Base-by-base conservation (phyloP, 257 asterid genomes). In the Leptodermis oblonga region DNA sequence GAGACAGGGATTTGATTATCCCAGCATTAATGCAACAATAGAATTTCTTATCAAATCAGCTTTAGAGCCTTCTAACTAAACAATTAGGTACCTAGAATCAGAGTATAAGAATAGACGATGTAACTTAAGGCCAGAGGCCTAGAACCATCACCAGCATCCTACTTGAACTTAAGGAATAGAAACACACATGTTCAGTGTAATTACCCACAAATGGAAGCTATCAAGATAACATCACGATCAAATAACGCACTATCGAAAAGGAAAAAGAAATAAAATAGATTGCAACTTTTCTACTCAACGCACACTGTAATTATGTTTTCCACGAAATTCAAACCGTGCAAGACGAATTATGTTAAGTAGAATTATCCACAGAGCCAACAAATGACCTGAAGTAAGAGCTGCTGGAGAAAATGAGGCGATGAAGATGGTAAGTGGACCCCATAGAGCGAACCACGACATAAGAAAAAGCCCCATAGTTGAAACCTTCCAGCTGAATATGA, bases 401-500 rank as follows among this genome's bases (percentile, higher is more conserved):
- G 54, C 97, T 90, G 48, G 97, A 94, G 73, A 94, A 90, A 62
- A 94, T 79, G 74, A 94, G 90, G 66, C 99, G 96, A 73, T 94
- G 97, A 69, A 94, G 97, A 49, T 77, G 87, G 75, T 90, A 94
- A 65, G 87, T 81, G 56, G 96, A 85, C 23, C 85, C 95, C 95
- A 87, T 83, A 45, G 96, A 90, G 48, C 83, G 87, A 77, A 94
- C 80, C 78, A 90, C 82, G 81, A 90, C 92, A 76, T 94, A 97
- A 62, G 95, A 89, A 81, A 94, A 94, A 5, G 91, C 83, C 20
- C 97, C 96, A 62, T 79, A 81, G 55, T 85, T 85, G 80, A 90
- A 94, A 63, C 99, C 99, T 82, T 94, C 90, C 79, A 84, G 65
- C 69, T 89, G 96, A 73, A 94, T 86, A 76, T 94, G 99, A 77